Percentiles rank a stretch among this genome's conserved stretches.
Conservation (phyloP, 345 rosid genomes). For the Angophora floribunda region DNA sequence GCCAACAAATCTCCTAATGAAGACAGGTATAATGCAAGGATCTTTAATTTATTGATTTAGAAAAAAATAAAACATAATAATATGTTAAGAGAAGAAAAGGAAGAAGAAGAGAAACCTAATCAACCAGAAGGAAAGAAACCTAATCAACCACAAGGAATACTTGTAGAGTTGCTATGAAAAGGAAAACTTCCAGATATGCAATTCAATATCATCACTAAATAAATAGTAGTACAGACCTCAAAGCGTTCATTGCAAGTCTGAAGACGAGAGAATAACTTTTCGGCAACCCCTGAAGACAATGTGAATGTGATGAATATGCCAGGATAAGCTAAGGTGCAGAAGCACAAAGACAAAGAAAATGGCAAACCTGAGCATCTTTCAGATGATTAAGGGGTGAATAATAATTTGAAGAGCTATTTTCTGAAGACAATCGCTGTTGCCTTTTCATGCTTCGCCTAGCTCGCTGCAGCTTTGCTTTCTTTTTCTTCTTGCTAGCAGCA, state of each 20-base stretch:
- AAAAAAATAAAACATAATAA: neutral
- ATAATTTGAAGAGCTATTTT: conserved; percentile 29
- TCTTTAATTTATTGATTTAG: neutral
- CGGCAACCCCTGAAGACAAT: conserved; percentile 58
- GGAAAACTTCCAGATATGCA: neutral
- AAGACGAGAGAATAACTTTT: conserved; percentile 79
- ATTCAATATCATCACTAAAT: neutral
- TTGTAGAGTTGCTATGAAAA: neutral
- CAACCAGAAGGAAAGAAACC: neutral
- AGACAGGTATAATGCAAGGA: neutral
- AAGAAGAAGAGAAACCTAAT: neutral
- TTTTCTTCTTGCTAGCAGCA: conserved; percentile 83
- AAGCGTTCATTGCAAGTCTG: conserved; percentile 80
- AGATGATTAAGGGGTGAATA: conserved; percentile 86
- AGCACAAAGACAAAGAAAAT: neutral
- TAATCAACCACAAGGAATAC: neutral
- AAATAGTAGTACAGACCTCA: conserved; percentile 42
- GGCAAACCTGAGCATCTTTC: conserved; percentile 75
- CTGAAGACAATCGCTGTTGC: conserved; percentile 61
- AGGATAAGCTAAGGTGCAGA: neutral
- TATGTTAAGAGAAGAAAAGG: neutral
- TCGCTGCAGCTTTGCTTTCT: conserved; percentile 90
- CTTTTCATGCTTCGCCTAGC: conserved; percentile 71
- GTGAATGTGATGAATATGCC: neutral
- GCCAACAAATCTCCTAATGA: neutral